phyloP scores from a whole-genome alignment of 768 basidiomycete species.

The Panellus pusillus region DNA sequence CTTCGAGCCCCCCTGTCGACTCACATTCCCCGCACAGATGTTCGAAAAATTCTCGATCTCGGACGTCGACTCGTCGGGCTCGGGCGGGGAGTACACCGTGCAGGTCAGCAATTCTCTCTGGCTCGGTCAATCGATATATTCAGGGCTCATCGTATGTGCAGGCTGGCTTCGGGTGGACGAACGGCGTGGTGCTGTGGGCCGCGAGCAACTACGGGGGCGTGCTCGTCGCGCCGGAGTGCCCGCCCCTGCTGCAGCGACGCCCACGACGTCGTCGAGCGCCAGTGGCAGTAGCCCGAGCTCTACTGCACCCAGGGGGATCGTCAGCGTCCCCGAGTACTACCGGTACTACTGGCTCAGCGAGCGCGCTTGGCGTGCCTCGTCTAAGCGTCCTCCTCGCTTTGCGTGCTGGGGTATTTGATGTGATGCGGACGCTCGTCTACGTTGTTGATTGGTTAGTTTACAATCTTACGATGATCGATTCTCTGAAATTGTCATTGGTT shows the following conservation, averaged over 20 bases:
- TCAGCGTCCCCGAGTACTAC: neutral
- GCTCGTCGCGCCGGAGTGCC: slow-evolving; percentile 66
- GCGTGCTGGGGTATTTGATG: neutral
- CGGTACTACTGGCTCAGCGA: neutral
- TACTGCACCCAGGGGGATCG: too few species aligned
- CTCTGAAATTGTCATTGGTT: too few species aligned
- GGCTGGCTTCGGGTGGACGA: slow-evolving; percentile 90
- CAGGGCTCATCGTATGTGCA: slow-evolving; percentile 25
- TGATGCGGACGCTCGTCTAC: too few species aligned
- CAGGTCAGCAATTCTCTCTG: slow-evolving; percentile 43
- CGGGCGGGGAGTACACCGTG: slow-evolving; percentile 87
- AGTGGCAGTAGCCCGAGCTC: too few species aligned
- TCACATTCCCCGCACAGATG: slow-evolving; percentile 53
- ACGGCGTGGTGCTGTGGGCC: slow-evolving; percentile 77
- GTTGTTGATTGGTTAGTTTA: too few species aligned
- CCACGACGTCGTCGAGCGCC: neutral
- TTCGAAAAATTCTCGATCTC: slow-evolving; percentile 84
- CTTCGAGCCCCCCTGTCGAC: neutral
- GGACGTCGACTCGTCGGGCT: slow-evolving; percentile 77
- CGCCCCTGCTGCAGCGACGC: slow-evolving; percentile 33
- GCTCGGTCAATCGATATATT: neutral
- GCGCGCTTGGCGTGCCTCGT: too few species aligned
- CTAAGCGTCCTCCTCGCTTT: neutral
- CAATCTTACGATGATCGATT: too few species aligned
- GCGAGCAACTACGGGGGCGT: slow-evolving; percentile 63